These are phyloP conservation scores for Ophiostoma montium DNA, from an alignment of 2,329 filamentous ascomycete genomes.

Conservation along the genomic window DNA sequence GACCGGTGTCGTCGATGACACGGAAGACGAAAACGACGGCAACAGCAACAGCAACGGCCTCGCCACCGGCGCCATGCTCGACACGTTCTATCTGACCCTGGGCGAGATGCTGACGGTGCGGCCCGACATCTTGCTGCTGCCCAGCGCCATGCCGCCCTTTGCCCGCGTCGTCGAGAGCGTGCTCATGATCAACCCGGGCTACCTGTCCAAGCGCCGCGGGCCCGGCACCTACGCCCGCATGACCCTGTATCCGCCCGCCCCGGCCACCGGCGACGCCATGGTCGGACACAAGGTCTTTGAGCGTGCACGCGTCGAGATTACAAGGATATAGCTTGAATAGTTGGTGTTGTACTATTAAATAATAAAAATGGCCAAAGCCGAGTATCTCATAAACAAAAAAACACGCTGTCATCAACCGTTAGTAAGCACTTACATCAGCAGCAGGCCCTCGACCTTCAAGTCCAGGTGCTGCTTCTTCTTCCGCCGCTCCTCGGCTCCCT, in stretches of 20 bases:
- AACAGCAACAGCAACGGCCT: too few species aligned
- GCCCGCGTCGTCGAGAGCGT: slow-evolving; percentile 87
- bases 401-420: too few species aligned
- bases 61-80: slow-evolving; percentile 63
- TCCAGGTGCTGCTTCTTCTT: too few species aligned
- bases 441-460: too few species aligned
- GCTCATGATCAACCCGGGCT: slow-evolving; percentile 79
- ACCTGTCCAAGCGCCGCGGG: slow-evolving; percentile 68
- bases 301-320: slow-evolving; percentile 74
- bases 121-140: slow-evolving; percentile 73
- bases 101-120: slow-evolving; percentile 80
- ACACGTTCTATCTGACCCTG: slow-evolving; percentile 71
- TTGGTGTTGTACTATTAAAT: too few species aligned
- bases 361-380: too few species aligned
- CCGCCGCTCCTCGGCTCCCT: too few species aligned
- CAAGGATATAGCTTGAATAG: slow-evolving; percentile 45
- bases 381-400: too few species aligned
- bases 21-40: slow-evolving; percentile 46
- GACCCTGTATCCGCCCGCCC: slow-evolving; percentile 50
- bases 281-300: slow-evolving; percentile 67
- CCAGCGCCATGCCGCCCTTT: slow-evolving; percentile 73
- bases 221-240: slow-evolving; percentile 78
- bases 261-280: slow-evolving; percentile 40
- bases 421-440: too few species aligned
- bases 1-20: slow-evolving; percentile 44